These are phyloP conservation scores for Pseudevernia furfuracea DNA, from an alignment of 495 filamentous ascomycete genomes.

Conservation along the genomic window DNA sequence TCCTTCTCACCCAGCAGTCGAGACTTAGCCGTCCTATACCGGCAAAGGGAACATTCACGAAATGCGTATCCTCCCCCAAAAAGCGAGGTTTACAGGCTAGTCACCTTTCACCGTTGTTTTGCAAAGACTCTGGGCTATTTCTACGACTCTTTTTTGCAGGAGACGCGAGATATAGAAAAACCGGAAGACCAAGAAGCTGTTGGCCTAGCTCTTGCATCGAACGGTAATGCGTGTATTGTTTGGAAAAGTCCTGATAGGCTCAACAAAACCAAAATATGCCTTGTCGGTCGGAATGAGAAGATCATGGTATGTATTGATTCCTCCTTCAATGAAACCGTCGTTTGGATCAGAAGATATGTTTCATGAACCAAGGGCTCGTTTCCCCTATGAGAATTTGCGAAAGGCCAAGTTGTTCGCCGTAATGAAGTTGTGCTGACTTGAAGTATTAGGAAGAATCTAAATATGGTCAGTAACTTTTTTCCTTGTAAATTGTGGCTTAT, in stretches of 20 bases:
- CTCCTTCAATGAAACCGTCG: background rate
- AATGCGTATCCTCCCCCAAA: background rate
- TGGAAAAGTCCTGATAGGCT: slow-evolving; percentile 13
- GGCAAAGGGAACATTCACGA: background rate
- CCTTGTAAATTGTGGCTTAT: background rate
- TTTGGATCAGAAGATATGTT: background rate
- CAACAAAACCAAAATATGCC: slow-evolving; percentile 9
- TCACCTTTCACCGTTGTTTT: slow-evolving; percentile 23
- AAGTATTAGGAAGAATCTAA: background rate
- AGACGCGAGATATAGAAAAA: slow-evolving; percentile 19
- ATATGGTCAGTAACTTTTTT: background rate
- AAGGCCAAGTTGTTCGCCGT: background rate
- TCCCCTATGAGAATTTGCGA: too few relatives aligned
- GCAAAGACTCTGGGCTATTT: slow-evolving; percentile 19
- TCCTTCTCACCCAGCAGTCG: slow-evolving; percentile 23
- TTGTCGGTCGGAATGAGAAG: slow-evolving; percentile 18
- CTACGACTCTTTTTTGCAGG: slow-evolving; percentile 22
- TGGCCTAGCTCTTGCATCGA: slow-evolving; percentile 23
- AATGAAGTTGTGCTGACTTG: background rate
- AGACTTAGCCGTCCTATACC: slow-evolving; percentile 24
- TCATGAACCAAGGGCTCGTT: background rate
- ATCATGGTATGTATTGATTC: slow-evolving; percentile 13
- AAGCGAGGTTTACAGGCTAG: slow-evolving; percentile 17
- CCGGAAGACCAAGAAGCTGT: slow-evolving; percentile 3
- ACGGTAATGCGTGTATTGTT: slow-evolving; percentile 24